Percentiles rank a stretch among this genome's conserved stretches.
Evolutionary conservation across 192 early-diverging fungal species (phyloP).

Genomic region (Linnemannia schmuckeri): DNA sequence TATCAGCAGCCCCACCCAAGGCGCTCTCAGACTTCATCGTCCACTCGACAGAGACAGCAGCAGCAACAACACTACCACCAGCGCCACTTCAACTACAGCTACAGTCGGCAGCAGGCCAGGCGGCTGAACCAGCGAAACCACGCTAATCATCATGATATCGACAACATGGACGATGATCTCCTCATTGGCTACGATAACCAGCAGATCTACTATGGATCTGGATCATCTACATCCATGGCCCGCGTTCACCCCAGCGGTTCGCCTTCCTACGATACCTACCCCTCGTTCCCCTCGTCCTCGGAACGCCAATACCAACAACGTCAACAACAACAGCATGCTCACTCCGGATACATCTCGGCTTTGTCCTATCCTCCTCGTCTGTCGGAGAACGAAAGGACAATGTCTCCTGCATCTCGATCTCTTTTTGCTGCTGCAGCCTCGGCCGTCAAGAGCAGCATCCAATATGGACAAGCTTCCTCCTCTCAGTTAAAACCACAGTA

Average conservation of each 20-base stretch:
- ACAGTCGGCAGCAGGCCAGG: slow-evolving; percentile 32
- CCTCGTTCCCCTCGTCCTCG: slow-evolving; percentile 9
- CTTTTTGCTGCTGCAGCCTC: slow-evolving; percentile 15
- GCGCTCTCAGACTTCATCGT: background rate
- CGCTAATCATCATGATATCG: slow-evolving; percentile 15
- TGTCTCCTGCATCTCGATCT: slow-evolving; percentile 22
- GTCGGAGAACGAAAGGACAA: slow-evolving; percentile 46
- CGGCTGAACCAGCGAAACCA: slow-evolving; percentile 23
- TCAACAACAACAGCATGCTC: slow-evolving; percentile 6
- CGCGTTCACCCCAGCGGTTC: slow-evolving; percentile 42
- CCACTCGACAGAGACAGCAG: slow-evolving; percentile 6
- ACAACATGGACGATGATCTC: slow-evolving; percentile 38
- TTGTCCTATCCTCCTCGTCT: slow-evolving; percentile 10
- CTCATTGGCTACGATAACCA: slow-evolving; percentile 40
- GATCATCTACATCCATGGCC: slow-evolving; percentile 26
- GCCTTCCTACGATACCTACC: slow-evolving; percentile 19
- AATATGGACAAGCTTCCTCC: background rate
- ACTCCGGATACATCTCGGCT: slow-evolving; percentile 17
- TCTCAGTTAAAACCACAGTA: background rate
- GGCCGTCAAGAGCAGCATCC: slow-evolving; percentile 23
- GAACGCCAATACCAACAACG: slow-evolving; percentile 11
- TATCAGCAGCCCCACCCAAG: slow-evolving; percentile 17
- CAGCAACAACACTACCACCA: slow-evolving; percentile 27
- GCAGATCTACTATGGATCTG: slow-evolving; percentile 27
- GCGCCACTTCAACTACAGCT: slow-evolving; percentile 18